Percentiles rank a stretch among this genome's conserved stretches.
Evolutionary conservation across 768 basidiomycete species (phyloP).

Genomic region (Leccinum rimulosum): DNA sequence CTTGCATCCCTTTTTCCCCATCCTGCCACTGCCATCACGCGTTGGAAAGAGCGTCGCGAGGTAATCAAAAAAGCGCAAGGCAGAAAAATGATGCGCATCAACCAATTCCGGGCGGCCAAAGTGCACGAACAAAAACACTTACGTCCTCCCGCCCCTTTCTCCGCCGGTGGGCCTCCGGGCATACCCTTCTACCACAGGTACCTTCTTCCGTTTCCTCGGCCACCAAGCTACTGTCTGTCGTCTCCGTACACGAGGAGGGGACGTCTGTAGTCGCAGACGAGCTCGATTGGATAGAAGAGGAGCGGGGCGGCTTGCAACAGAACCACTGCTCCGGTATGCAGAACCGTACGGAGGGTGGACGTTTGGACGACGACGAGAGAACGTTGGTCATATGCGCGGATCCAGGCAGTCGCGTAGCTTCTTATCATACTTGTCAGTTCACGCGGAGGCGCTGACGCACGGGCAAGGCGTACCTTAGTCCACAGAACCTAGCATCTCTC

Average conservation of each 20-base stretch:
- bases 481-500: conserved; percentile 51
- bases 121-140: no score
- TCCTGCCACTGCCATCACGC: no score
- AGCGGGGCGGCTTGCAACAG: conserved; percentile 60
- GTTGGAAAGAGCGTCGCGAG: no score
- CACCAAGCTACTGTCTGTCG: conserved; percentile 15
- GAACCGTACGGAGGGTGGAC: conserved; percentile 44
- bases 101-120: no score
- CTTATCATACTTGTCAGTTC: background rate
- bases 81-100: no score
- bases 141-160: no score
- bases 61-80: no score
- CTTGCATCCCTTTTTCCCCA: no score
- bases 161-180: no score
- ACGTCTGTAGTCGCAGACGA: conserved; percentile 55
- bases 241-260: background rate
- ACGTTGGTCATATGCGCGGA: conserved; percentile 17
- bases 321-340: conserved; percentile 83
- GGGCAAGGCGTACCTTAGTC: conserved; percentile 43
- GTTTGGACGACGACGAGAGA: conserved; percentile 12
- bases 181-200: no score
- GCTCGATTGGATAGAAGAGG: conserved; percentile 44
- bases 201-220: conserved; percentile 34
- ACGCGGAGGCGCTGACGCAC: background rate
- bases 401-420: conserved; percentile 16